Conservation (phyloP, 192 early-diverging fungal species). For the Mortierella antarctica region DNA sequence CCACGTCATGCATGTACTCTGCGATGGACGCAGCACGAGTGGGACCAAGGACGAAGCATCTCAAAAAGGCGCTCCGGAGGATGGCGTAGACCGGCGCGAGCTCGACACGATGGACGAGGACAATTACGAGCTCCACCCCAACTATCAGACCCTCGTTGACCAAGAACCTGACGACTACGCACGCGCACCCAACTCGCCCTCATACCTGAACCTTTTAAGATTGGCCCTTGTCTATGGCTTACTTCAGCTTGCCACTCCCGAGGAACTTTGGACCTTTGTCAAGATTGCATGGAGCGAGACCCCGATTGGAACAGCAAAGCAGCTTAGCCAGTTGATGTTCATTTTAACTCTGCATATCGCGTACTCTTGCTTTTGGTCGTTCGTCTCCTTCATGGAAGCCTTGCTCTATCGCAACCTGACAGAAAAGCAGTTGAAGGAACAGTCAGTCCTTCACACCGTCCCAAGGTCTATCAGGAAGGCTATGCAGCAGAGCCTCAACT, state of each 20-base stretch:
- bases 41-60: background rate
- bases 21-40: constrained; percentile 13
- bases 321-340: constrained; percentile 16
- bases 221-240: constrained; percentile 20
- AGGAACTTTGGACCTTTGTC: constrained; percentile 16
- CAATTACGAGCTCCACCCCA: constrained; percentile 41
- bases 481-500: constrained; percentile 41
- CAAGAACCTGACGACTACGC: constrained; percentile 34
- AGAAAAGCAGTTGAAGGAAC: constrained; percentile 9
- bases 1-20: constrained; percentile 25
- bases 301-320: constrained; percentile 19
- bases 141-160: constrained; percentile 39
- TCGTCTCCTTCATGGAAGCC: constrained; percentile 23
- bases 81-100: background rate
- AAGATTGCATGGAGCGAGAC: constrained; percentile 12
- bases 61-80: background rate
- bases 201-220: constrained; percentile 35
- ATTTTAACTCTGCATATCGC: constrained; percentile 28
- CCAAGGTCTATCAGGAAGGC: constrained; percentile 14
- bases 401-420: constrained; percentile 22
- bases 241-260: constrained; percentile 11
- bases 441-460: constrained; percentile 16
- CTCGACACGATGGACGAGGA: constrained; percentile 12
- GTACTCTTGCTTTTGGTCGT: constrained; percentile 25
- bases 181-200: constrained; percentile 25